These are phyloP conservation scores for Chlorella sp. DNA, from an alignment of 139 green algal genomes.

Conservation along the genomic window DNA sequence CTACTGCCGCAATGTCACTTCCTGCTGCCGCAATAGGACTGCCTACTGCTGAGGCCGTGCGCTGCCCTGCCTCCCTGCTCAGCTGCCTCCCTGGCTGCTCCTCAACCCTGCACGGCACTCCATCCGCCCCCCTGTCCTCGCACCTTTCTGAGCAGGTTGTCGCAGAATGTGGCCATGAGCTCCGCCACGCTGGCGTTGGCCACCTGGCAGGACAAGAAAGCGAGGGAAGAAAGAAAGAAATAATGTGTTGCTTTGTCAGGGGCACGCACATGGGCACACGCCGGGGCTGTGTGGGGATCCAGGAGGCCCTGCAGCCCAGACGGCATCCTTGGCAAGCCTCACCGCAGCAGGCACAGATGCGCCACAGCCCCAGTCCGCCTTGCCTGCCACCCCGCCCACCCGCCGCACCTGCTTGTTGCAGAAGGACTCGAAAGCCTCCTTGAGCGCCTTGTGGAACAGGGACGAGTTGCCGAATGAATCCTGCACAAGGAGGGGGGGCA, in stretches of 20 bases:
- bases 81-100: neutral
- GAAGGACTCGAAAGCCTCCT: slow-evolving; percentile 99
- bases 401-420: slow-evolving; percentile 94
- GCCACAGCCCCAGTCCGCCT: neutral
- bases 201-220: neutral
- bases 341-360: neutral
- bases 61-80: neutral
- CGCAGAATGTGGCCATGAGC: slow-evolving; percentile 97
- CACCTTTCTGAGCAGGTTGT: slow-evolving; percentile 97
- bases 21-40: too few relatives aligned
- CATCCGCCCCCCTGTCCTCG: too few relatives aligned
- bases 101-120: neutral
- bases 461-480: slow-evolving; percentile 79
- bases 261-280: neutral
- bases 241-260: too few relatives aligned
- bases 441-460: slow-evolving; percentile 98
- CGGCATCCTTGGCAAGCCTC: too few relatives aligned
- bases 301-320: too few relatives aligned
- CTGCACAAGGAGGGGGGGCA: slow-evolving; percentile 22
- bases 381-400: neutral
- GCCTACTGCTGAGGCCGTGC: too few relatives aligned
- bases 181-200: slow-evolving; percentile 86
- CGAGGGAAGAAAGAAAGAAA: neutral
- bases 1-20: too few relatives aligned
- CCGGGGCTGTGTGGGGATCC: neutral